Base-by-base conservation (phyloP, 371 early-diverging fungal genomes). In the Circinella minor region DNA sequence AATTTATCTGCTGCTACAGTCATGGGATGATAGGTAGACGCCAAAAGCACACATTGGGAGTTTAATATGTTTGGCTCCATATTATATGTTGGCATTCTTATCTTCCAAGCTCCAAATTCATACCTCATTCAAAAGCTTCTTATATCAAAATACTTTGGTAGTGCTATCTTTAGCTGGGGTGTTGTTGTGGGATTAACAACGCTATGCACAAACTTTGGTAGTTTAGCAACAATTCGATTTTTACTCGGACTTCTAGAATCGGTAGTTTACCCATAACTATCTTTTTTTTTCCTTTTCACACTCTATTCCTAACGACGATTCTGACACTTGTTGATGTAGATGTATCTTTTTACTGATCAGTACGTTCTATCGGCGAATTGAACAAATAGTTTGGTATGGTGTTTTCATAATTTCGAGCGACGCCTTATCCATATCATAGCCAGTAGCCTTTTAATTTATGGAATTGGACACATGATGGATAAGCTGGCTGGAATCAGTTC, bases 51-150 rank as follows among this genome's bases (percentile, higher is more conserved):
- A n/a, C 65, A 68, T 20, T 47, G 66, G 7, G 68, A 81, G 54
- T 81, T 71, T 51, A 69, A 73, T 60, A 74, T 74, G 72, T 20
- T 81, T 9, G 74, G 76, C 27, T 81, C 79, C 4, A 72, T 81
- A 27, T 79, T 81, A 27, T 71, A 70, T 43, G 73, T 77, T 34
- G 81, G 81, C n/a, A 77, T 74, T 55, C 67, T 81, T 27, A 47
- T 65, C 10, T 68, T 74, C 55, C 81, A 81, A 81, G 81, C 43
- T 77, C 4, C 81, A 18, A 81, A 78, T 34, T 75, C 77, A 46
- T 78, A 65, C 57, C 62, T 76, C 17, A 48, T 81, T 51, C 81
- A 81, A 47, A 67, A 75, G 11, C 38, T 81, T 3, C 69, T 68
- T 3, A 63, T 81, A 8, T 75, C 68, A 8, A 75, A 71, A 63